Evolutionary conservation across 495 filamentous ascomycete species (phyloP).

Genomic region (Xylaria cubensis): DNA sequence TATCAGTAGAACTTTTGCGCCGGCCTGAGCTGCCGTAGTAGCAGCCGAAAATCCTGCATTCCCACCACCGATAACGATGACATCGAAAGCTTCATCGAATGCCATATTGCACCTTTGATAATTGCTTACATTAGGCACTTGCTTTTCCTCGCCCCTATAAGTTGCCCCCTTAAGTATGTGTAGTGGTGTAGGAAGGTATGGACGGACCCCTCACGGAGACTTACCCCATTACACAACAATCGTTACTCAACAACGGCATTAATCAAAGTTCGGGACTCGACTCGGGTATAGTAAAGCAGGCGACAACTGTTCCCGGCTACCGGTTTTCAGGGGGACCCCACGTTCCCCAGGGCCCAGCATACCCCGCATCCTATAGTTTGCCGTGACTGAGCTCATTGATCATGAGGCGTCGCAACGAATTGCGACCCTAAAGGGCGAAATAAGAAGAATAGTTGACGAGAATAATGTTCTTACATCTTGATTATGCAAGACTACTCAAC

Average conservation of each 20-base stretch:
- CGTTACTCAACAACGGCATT: too few species aligned
- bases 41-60: slow-evolving; percentile 67
- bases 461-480: not conserved
- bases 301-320: not conserved
- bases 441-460: too few species aligned
- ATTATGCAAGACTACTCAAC: not conserved
- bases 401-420: not conserved
- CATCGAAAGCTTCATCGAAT: slow-evolving; percentile 46
- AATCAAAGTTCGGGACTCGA: not conserved
- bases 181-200: too few species aligned
- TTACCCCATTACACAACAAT: too few species aligned
- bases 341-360: not conserved
- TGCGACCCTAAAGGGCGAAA: too few species aligned
- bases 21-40: slow-evolving; percentile 51
- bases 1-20: slow-evolving; percentile 53
- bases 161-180: not conserved
- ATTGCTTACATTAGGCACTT: not conserved
- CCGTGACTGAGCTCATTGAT: not conserved
- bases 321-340: not conserved
- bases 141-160: not conserved
- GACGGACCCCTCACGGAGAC: too few species aligned
- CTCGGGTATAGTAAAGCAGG: not conserved
- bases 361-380: slow-evolving; percentile 1
- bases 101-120: slow-evolving; percentile 17
- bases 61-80: slow-evolving; percentile 63